phyloP scores from a whole-genome alignment of 2,329 filamentous ascomycete species.

The Blumeriella jaapii region DNA sequence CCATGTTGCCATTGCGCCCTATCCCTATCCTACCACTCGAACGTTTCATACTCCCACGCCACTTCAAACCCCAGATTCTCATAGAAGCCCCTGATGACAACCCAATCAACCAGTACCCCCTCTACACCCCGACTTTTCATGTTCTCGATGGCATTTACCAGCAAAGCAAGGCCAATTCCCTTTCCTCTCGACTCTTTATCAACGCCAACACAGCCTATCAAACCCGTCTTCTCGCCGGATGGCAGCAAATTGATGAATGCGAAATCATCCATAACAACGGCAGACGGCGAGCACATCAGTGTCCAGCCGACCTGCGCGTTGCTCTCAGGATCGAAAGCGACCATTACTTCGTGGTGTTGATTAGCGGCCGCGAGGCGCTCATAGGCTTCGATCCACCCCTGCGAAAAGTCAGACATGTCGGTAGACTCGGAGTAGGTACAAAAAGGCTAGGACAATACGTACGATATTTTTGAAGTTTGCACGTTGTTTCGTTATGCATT shows the following conservation, averaged over 20 bases:
- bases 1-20: neutral
- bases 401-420: neutral
- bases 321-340: conserved; percentile 28
- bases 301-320: conserved; percentile 34
- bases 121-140: conserved; percentile 32
- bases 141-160: conserved; percentile 33
- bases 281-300: conserved; percentile 31
- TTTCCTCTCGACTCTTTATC: conserved; percentile 28
- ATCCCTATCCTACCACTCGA: conserved; percentile 14
- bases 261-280: conserved; percentile 28
- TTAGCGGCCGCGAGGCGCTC: conserved; percentile 26
- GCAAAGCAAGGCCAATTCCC: conserved; percentile 32
- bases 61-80: conserved; percentile 32
- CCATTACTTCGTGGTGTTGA: conserved; percentile 32
- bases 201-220: conserved; percentile 35
- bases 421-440: neutral
- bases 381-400: conserved; percentile 34
- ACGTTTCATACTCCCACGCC: conserved; percentile 30
- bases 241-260: conserved; percentile 30
- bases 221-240: conserved; percentile 30
- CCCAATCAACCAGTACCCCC: conserved; percentile 35
- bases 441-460: conserved; percentile 7
- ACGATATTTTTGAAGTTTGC: conserved; percentile 29
- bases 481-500: conserved; percentile 30
- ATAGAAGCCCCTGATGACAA: conserved; percentile 33